Percentiles rank a stretch among this genome's conserved stretches.
phyloP scores from a whole-genome alignment of 805 yeast genomes.

The Suhomyces pyralidae region DNA sequence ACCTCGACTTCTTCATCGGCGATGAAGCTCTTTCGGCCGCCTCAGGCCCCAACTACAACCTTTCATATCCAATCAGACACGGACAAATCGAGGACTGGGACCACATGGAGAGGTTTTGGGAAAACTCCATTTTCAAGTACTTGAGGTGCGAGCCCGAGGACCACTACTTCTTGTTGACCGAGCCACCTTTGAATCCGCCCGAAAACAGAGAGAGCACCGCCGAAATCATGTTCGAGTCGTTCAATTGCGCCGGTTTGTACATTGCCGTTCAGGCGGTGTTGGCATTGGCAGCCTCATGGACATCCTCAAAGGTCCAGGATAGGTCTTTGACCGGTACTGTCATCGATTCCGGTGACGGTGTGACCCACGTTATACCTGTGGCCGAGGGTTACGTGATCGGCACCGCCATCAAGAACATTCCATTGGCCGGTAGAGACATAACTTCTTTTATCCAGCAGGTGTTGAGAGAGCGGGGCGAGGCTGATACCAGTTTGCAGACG shows the following conservation, averaged over 20 bases:
- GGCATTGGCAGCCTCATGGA: constrained; percentile 99
- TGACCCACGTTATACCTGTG: constrained; percentile 97
- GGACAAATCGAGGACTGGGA: constrained; percentile 99
- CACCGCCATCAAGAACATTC: constrained; percentile 93
- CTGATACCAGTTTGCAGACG: constrained; percentile 87
- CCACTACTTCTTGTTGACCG: constrained; percentile 91
- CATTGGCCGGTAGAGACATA: constrained; percentile 98
- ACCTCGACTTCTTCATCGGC: constrained; percentile 90
- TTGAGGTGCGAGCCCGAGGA: constrained; percentile 98
- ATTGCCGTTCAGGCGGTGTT: constrained; percentile 98
- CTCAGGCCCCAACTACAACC: constrained; percentile 83
- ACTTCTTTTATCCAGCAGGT: constrained; percentile 89
- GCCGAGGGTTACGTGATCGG: constrained; percentile 99
- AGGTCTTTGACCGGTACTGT: constrained; percentile 97
- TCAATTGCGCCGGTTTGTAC: constrained; percentile 97
- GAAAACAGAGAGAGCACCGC: constrained; percentile 98
- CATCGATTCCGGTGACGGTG: constrained; percentile 98
- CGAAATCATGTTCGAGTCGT: constrained; percentile 97
- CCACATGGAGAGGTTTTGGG: constrained; percentile 99
- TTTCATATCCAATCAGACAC: constrained; percentile 91
- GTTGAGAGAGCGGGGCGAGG: constrained; percentile 95
- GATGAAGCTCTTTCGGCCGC: constrained; percentile 92
- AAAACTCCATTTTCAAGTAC: constrained; percentile 92
- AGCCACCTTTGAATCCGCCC: constrained; percentile 99
- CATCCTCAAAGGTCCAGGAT: constrained; percentile 90